Percentiles rank a stretch among this genome's conserved stretches.
These are phyloP conservation scores for Diaporthe longicolla DNA, from an alignment of 2,329 filamentous ascomycete genomes.

Conservation along the genomic window DNA sequence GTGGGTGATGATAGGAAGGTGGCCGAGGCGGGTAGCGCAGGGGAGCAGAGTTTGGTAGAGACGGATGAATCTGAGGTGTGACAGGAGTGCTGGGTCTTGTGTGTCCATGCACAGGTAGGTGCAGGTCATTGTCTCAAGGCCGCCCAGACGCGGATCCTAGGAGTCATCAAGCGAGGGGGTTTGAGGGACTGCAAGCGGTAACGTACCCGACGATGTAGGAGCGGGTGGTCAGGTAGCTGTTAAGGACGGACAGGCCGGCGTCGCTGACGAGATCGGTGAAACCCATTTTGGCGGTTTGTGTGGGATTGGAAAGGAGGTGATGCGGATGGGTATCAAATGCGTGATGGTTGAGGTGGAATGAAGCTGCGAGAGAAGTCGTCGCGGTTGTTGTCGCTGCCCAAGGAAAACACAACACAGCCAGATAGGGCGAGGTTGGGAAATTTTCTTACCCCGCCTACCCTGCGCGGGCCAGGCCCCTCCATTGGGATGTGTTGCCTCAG, in stretches of 20 bases:
- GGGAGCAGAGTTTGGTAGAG: neutral
- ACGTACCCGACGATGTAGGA: constrained; percentile 85
- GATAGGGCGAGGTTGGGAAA: constrained; percentile 37
- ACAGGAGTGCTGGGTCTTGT: constrained; percentile 71
- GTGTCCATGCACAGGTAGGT: constrained; percentile 83
- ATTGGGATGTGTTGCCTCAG: constrained; percentile 35
- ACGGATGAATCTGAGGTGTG: constrained; percentile 75
- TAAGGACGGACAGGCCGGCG: constrained; percentile 62
- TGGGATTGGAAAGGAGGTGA: constrained; percentile 1
- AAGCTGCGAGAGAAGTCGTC: constrained; percentile 27
- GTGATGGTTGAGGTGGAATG: neutral
- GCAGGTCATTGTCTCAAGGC: constrained; percentile 71
- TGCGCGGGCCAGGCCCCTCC: constrained; percentile 5
- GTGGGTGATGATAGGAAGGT: neutral
- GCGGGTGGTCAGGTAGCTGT: constrained; percentile 76
- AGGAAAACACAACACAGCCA: constrained; percentile 5
- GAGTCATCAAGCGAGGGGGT: constrained; percentile 74
- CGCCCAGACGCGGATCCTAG: constrained; percentile 88
- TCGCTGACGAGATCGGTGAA: constrained; percentile 50
- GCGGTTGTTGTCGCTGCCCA: constrained; percentile 39
- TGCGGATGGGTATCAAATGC: constrained; percentile 2
- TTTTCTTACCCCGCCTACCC: constrained; percentile 43
- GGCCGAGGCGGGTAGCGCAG: neutral
- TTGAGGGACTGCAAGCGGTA: neutral
- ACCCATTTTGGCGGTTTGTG: constrained; percentile 45